Percentiles rank a stretch among this genome's conserved stretches.
Conservation (phyloP, 306 rosid species). For the Cucurbita pepo region DNA sequence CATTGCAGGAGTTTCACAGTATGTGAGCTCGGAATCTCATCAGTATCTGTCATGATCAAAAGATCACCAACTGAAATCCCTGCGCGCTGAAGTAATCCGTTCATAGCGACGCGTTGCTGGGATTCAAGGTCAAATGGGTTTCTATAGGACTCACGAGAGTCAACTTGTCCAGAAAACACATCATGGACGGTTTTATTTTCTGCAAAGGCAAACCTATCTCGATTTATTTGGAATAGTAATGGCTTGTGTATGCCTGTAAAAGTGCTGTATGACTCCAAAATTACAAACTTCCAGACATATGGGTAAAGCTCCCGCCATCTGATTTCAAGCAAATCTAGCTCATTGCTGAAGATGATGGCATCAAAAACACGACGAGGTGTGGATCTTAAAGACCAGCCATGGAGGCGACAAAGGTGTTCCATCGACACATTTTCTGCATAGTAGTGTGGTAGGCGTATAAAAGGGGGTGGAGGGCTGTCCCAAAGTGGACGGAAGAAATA, state of each 20-base stretch:
- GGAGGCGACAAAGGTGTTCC: constrained; percentile 70
- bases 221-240: constrained; percentile 32
- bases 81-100: constrained; percentile 30
- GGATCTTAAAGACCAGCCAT: constrained; percentile 65
- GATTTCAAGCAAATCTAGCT: constrained; percentile 72
- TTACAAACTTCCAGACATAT: constrained; percentile 53
- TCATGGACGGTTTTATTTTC: constrained; percentile 29
- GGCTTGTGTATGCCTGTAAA: constrained; percentile 82
- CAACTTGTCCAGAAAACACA: constrained; percentile 31
- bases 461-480: constrained; percentile 65
- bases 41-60: constrained; percentile 64
- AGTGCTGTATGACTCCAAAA: constrained; percentile 66
- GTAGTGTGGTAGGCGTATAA: constrained; percentile 50
- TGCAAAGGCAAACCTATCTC: constrained; percentile 47
- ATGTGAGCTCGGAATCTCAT: constrained; percentile 82
- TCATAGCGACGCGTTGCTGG: constrained; percentile 55
- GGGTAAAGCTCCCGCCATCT: constrained; percentile 79
- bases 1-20: constrained; percentile 67
- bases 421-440: constrained; percentile 78
- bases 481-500: constrained; percentile 87
- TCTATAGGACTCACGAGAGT: constrained; percentile 18
- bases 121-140: constrained; percentile 62
- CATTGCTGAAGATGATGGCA: constrained; percentile 80
- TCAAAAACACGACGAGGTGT: constrained; percentile 59
- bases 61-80: constrained; percentile 57